Evolutionary conservation across 2,329 filamentous ascomycete genomes (phyloP).

Genomic region (Diaporthe batatas): DNA sequence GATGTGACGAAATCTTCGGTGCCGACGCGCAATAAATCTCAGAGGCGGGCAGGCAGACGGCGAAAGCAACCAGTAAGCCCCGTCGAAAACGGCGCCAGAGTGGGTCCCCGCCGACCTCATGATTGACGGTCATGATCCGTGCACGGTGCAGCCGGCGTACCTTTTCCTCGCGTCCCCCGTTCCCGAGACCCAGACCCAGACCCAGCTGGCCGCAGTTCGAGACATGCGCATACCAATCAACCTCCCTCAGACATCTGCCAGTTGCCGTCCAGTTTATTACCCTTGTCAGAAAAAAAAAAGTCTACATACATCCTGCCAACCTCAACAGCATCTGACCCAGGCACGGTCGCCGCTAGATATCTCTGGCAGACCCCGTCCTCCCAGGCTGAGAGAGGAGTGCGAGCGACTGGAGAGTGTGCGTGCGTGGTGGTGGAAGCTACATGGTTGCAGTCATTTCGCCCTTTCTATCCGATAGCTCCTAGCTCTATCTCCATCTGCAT

Average conservation of each 20-base stretch:
- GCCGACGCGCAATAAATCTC: slow-evolving; percentile 13
- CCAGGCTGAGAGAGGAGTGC: slow-evolving; percentile 3
- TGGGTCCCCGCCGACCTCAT: slow-evolving; percentile 23
- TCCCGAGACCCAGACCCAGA: slow-evolving; percentile 4
- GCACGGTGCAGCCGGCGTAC: slow-evolving; percentile 28
- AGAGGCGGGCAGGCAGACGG: neutral
- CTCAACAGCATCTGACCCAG: neutral
- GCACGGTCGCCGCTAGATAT: neutral
- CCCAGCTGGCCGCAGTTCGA: slow-evolving; percentile 28
- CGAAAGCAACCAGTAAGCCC: neutral
- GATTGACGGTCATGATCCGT: slow-evolving; percentile 24
- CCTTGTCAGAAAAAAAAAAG: slow-evolving; percentile 1
- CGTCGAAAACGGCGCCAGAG: slow-evolving; percentile 29
- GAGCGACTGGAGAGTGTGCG: neutral
- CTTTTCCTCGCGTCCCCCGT: slow-evolving; percentile 18
- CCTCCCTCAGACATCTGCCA: slow-evolving; percentile 18
- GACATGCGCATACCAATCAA: slow-evolving; percentile 31
- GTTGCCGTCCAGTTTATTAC: slow-evolving; percentile 8
- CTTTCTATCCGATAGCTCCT: slow-evolving; percentile 18
- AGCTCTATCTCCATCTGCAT: slow-evolving; percentile 24
- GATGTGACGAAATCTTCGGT: neutral
- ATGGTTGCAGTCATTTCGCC: slow-evolving; percentile 37
- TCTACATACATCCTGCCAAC: neutral
- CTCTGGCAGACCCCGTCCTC: slow-evolving; percentile 1
- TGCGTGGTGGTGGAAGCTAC: slow-evolving; percentile 34